A percentile compares a stretch with the other conserved stretches of the same genome.
Conservation (phyloP, 352 stramenopile genomes). For the Pythium apleroticum region DNA sequence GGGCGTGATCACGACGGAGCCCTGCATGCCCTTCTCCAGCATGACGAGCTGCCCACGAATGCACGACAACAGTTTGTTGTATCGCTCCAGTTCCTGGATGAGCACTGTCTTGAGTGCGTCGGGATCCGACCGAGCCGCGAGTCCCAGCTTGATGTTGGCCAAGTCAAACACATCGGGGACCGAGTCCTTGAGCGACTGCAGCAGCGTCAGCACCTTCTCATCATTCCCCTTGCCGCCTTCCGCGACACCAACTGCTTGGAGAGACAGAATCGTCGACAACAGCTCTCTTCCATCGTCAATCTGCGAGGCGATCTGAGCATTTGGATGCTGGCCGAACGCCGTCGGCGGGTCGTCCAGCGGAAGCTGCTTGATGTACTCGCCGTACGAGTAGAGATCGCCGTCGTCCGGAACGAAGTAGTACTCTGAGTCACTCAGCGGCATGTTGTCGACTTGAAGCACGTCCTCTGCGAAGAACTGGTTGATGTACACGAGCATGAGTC, state of each 20-base stretch:
- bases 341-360: slow-evolving; percentile 89
- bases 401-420: slow-evolving; percentile 95
- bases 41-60: slow-evolving; percentile 82
- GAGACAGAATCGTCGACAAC: slow-evolving; percentile 86
- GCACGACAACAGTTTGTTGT: slow-evolving; percentile 87
- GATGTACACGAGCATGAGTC: slow-evolving; percentile 96
- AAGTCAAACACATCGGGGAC: slow-evolving; percentile 92
- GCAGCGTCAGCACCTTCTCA: slow-evolving; percentile 85
- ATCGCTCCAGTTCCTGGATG: slow-evolving; percentile 93
- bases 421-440: slow-evolving; percentile 84
- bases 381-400: slow-evolving; percentile 86
- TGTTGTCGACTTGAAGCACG: slow-evolving; percentile 82
- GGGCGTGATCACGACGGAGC: slow-evolving; percentile 93
- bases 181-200: slow-evolving; percentile 82
- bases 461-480: slow-evolving; percentile 94
- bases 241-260: slow-evolving; percentile 82
- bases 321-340: slow-evolving; percentile 95
- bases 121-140: slow-evolving; percentile 78
- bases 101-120: slow-evolving; percentile 94
- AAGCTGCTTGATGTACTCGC: slow-evolving; percentile 90
- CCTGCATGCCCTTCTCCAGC: slow-evolving; percentile 92
- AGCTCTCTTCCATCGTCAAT: slow-evolving; percentile 93
- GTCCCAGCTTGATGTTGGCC: slow-evolving; percentile 60
- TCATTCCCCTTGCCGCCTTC: slow-evolving; percentile 87
- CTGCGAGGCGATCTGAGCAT: slow-evolving; percentile 94